Evolutionary conservation across 1,284 basidiomycete genomes (phyloP).

Genomic region (Trametes sp.): DNA sequence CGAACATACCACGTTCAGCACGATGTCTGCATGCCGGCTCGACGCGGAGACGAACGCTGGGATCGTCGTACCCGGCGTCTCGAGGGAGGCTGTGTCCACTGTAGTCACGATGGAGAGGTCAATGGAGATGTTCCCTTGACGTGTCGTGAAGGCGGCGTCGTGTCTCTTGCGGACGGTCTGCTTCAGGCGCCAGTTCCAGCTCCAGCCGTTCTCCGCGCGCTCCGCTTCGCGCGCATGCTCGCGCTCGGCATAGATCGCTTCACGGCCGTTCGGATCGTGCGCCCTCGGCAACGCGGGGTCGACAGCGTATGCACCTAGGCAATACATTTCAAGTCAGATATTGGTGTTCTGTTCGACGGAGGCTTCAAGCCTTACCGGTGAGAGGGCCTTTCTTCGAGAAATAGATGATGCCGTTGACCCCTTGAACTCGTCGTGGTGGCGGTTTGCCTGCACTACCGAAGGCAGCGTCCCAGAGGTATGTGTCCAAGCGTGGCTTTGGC

Average conservation of each 20-base stretch:
- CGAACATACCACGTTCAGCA: background rate
- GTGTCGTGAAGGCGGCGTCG: background rate
- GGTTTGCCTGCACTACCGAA: background rate
- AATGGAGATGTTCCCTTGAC: background rate
- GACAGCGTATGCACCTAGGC: background rate
- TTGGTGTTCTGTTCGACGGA: background rate
- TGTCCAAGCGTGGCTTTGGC: background rate
- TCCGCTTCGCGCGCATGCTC: background rate
- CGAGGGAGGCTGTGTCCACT: background rate
- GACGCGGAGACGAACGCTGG: background rate
- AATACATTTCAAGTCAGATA: background rate
- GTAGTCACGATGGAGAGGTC: background rate
- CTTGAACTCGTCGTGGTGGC: background rate
- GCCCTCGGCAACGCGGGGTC: background rate
- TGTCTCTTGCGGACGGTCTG: background rate
- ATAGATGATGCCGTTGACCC: background rate
- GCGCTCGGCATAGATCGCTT: background rate
- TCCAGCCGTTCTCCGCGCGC: background rate
- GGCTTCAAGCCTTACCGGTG: background rate
- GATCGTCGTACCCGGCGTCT: background rate
- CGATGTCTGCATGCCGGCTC: background rate
- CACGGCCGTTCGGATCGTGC: background rate
- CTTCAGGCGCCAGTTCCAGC: background rate
- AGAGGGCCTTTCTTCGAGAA: background rate
- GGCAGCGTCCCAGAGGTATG: background rate